Conservation (phyloP, 805 yeast species). For the Tetrapisispora taiwanensis region DNA sequence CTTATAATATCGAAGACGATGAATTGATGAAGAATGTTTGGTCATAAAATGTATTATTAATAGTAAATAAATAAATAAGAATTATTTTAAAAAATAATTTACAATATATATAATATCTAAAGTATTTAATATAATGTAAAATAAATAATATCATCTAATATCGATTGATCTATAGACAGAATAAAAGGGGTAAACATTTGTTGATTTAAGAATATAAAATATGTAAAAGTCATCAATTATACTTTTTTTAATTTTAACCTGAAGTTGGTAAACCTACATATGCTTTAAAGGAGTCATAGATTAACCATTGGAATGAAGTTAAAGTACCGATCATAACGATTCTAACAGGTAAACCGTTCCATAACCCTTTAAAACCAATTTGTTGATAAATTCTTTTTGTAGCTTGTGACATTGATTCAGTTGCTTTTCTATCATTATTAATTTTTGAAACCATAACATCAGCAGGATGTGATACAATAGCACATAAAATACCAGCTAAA, state of each 20-base stretch:
- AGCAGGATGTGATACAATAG: constrained; percentile 95
- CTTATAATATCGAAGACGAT: constrained; percentile 39
- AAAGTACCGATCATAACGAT: constrained; percentile 95
- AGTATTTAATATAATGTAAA: no score
- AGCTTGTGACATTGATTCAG: constrained; percentile 63
- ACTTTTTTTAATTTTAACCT: no score
- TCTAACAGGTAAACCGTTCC: constrained; percentile 93
- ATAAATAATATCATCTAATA: no score
- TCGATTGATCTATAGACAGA: no score
- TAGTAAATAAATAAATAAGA: constrained; percentile 3
- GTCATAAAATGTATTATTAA: no score
- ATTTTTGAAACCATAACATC: constrained; percentile 96
- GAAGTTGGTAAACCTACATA: constrained; percentile 90
- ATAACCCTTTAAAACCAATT: constrained; percentile 83
- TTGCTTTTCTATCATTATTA: constrained; percentile 51
- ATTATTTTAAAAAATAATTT: not conserved
- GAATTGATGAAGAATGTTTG: constrained; percentile 64
- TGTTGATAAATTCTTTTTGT: constrained; percentile 61
- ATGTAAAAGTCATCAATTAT: no score
- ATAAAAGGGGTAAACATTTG: no score
- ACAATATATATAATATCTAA: not conserved
- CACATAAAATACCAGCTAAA: constrained; percentile 95
- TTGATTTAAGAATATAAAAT: no score
- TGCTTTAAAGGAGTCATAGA: constrained; percentile 95
- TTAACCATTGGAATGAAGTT: constrained; percentile 94